These are phyloP conservation scores for Kurtzmaniella natalensis DNA, from an alignment of 1,139 yeast species.

Conservation along the genomic window DNA sequence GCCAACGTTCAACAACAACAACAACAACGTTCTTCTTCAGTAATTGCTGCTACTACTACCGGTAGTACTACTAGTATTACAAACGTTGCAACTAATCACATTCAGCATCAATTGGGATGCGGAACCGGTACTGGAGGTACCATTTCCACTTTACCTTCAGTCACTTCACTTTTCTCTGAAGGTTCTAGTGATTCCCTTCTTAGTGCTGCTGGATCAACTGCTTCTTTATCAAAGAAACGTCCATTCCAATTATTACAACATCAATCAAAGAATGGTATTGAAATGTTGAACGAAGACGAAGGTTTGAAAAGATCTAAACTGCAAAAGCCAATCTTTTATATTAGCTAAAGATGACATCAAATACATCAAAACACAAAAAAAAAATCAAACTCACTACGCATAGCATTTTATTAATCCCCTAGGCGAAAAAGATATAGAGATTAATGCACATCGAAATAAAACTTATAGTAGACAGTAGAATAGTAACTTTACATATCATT, in stretches of 20 bases:
- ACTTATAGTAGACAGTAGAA: too few species aligned
- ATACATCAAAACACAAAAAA: too few species aligned
- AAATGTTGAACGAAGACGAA: slow-evolving; percentile 2
- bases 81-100: background rate
- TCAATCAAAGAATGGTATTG: background rate
- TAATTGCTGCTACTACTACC: background rate
- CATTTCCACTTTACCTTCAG: slow-evolving; percentile 1
- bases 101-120: background rate
- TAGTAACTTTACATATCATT: too few species aligned
- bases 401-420: background rate
- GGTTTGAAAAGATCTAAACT: slow-evolving; percentile 21
- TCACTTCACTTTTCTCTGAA: background rate
- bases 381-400: too few species aligned
- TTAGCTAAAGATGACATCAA: slow-evolving; percentile 8
- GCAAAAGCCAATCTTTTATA: slow-evolving; percentile 15
- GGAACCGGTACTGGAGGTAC: background rate
- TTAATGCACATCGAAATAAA: slow-evolving; percentile 1
- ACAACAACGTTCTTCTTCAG: background rate
- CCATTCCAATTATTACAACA: slow-evolving; percentile 4
- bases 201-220: slow-evolving; percentile 1
- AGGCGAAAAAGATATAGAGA: slow-evolving; percentile 1
- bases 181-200: background rate
- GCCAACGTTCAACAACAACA: background rate
- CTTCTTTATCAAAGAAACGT: slow-evolving; percentile 4
- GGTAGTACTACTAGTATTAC: background rate